phyloP scores from a whole-genome alignment of 177 flowering plant genomes.

The Telopea speciosissima region DNA sequence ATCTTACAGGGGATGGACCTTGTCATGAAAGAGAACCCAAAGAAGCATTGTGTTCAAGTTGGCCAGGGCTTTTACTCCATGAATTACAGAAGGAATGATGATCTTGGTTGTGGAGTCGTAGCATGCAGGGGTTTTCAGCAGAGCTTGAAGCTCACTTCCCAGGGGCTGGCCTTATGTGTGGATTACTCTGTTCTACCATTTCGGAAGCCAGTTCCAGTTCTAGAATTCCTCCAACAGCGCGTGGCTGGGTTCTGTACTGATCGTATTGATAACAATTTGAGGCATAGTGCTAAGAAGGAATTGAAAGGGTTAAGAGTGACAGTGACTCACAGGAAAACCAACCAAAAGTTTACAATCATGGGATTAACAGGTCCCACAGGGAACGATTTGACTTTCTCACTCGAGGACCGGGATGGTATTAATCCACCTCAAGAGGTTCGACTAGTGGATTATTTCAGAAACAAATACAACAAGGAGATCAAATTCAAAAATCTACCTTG shows the following conservation, averaged over 20 bases:
- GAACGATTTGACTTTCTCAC: constrained; percentile 19
- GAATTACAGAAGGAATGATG: constrained; percentile 11
- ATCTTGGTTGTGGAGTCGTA: constrained; percentile 40
- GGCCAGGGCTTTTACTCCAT: constrained; percentile 42
- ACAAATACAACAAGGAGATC: constrained; percentile 39
- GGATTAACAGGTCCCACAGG: constrained; percentile 33
- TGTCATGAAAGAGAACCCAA: constrained; percentile 61
- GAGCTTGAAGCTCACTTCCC: constrained; percentile 54
- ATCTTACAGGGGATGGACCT: constrained; percentile 63
- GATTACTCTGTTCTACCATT: constrained; percentile 60
- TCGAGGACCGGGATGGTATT: constrained; percentile 28
- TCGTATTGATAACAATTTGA: constrained; percentile 11
- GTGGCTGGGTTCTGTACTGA: constrained; percentile 20
- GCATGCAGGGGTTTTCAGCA: constrained; percentile 53
- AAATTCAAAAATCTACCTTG: constrained; percentile 46
- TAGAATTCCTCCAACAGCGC: constrained; percentile 43
- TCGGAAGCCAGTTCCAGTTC: constrained; percentile 40
- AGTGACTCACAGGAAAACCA: constrained; percentile 57
- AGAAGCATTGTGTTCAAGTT: constrained; percentile 26
- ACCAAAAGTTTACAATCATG: constrained; percentile 39
- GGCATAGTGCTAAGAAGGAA: constrained; percentile 19
- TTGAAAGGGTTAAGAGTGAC: constrained; percentile 49
- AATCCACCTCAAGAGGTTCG: constrained; percentile 16
- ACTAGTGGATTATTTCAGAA: constrained; percentile 44
- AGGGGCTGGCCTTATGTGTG: constrained; percentile 44